Conservation (phyloP, 1,284 basidiomycete genomes). For the Heterobasidion occidentale region DNA sequence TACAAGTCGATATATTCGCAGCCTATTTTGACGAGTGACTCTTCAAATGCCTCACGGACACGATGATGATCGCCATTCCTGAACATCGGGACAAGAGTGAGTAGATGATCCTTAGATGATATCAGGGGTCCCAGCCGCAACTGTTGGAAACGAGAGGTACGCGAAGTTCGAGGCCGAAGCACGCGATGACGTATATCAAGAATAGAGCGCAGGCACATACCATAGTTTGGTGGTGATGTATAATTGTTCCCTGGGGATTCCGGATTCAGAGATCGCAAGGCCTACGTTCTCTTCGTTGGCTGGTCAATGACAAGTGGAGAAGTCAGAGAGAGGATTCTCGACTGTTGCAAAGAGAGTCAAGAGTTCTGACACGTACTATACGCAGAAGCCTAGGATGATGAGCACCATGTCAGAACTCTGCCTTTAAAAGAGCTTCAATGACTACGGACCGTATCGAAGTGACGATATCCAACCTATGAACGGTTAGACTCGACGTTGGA, state of each 20-base stretch:
- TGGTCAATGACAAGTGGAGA: conserved; percentile 6
- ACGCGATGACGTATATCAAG: too few species aligned
- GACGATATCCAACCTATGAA: conserved; percentile 27
- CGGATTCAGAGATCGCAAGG: conserved; percentile 37
- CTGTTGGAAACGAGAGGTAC: too few species aligned
- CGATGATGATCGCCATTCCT: conserved; percentile 31
- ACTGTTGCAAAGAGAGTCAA: not conserved
- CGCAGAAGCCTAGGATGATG: conserved; percentile 8
- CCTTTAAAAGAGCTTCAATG: not conserved
- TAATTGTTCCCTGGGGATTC: conserved; percentile 37
- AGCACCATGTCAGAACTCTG: not conserved
- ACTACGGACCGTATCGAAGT: conserved; percentile 30
- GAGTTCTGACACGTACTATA: conserved; percentile 9
- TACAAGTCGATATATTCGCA: conserved; percentile 66
- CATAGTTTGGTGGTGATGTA: conserved; percentile 43
- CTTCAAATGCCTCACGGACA: conserved; percentile 44
- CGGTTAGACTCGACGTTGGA: too few species aligned
- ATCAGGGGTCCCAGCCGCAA: too few species aligned
- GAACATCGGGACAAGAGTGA: not conserved
- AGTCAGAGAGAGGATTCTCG: conserved; percentile 3
- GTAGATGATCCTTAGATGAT: too few species aligned
- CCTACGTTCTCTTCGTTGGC: conserved; percentile 43
- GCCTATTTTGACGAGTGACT: conserved; percentile 47
- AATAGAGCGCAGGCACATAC: conserved; percentile 15
- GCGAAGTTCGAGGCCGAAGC: too few species aligned